These are phyloP conservation scores for Sambucus nigra DNA, from an alignment of 129 eudicot species.

Conservation along the genomic window DNA sequence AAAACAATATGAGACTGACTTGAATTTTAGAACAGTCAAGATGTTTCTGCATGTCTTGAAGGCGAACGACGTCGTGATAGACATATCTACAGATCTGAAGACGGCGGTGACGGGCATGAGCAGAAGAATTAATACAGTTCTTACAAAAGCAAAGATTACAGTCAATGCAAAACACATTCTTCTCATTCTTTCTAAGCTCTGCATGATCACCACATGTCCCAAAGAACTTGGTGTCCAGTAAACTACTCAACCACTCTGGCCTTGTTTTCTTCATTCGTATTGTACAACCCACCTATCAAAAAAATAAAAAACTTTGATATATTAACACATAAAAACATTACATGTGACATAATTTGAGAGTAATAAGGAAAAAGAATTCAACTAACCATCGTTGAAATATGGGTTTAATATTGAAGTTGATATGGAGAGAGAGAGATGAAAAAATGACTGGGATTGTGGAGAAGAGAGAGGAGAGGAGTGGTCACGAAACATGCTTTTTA, in stretches of 20 bases:
- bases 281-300: slow-evolving; percentile 22
- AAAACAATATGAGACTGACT: slow-evolving; percentile 25
- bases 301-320: background rate
- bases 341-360: background rate
- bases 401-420: too few relatives aligned
- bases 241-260: slow-evolving; percentile 37
- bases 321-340: background rate
- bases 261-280: slow-evolving; percentile 12
- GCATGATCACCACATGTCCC: slow-evolving; percentile 40
- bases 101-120: slow-evolving; percentile 34
- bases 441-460: background rate
- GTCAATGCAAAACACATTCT: slow-evolving; percentile 59
- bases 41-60: slow-evolving; percentile 52
- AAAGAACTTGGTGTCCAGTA: slow-evolving; percentile 43
- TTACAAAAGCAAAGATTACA: slow-evolving; percentile 49
- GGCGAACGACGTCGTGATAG: slow-evolving; percentile 69
- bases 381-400: slow-evolving; percentile 6
- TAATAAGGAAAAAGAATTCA: background rate
- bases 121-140: slow-evolving; percentile 37
- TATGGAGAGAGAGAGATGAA: too few relatives aligned
- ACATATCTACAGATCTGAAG: slow-evolving; percentile 68
- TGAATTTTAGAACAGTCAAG: slow-evolving; percentile 65
- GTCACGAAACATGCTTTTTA: background rate
- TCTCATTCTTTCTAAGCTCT: slow-evolving; percentile 46
- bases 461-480: background rate